Conservation (phyloP, 495 filamentous ascomycete species). For the Trichoderma asperelloides region DNA sequence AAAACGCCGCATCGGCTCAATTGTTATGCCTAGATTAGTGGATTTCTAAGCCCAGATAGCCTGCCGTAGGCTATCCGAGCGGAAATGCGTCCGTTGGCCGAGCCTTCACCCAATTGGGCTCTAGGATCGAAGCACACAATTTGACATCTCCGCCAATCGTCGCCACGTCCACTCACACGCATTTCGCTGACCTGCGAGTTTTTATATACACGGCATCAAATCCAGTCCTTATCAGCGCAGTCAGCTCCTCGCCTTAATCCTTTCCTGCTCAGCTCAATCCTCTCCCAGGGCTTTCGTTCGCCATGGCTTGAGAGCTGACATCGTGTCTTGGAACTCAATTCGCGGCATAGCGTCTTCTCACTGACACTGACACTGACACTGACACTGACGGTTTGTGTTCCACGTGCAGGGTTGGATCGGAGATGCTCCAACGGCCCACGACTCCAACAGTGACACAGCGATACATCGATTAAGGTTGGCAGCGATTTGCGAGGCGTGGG, state of each 20-base stretch:
- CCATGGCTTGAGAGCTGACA: background rate
- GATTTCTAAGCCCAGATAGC: background rate
- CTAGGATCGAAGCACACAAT: constrained; percentile 7
- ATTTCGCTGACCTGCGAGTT: background rate
- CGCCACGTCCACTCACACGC: constrained; percentile 4
- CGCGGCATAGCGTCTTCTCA: background rate
- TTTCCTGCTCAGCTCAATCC: background rate
- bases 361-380: background rate
- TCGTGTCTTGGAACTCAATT: background rate
- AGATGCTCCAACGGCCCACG: background rate
- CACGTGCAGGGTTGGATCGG: background rate
- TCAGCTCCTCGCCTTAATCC: background rate
- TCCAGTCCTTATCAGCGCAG: background rate
- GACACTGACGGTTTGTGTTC: background rate
- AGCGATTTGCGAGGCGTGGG: background rate
- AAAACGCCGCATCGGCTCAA: background rate
- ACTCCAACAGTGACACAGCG: background rate
- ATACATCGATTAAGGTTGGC: background rate
- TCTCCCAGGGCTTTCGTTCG: background rate
- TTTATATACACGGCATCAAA: background rate
- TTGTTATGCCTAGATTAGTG: background rate
- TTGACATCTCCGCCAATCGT: background rate
- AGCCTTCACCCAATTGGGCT: background rate
- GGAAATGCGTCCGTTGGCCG: constrained; percentile 4
- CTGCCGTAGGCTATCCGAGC: background rate